phyloP scores from a whole-genome alignment of 2,329 filamentous ascomycete species.

The Tympanopsis confertula region DNA sequence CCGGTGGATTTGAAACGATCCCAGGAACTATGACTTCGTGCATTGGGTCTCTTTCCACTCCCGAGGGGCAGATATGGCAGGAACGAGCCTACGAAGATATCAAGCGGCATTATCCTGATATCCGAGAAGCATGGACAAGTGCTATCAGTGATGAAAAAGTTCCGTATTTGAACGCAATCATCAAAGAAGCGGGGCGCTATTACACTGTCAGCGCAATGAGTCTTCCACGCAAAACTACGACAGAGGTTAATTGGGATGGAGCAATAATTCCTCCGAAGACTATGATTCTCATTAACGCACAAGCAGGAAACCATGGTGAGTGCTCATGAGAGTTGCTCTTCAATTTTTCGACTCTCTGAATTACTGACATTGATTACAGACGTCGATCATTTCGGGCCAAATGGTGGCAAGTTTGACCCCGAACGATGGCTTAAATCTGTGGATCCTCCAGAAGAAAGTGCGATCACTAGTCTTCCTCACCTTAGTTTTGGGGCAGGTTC shows the following conservation, averaged over 20 bases:
- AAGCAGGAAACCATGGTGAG: conserved; percentile 42
- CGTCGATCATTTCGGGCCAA: conserved; percentile 31
- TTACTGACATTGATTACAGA: conserved; percentile 19
- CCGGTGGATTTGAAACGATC: conserved; percentile 41
- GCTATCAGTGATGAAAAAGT: conserved; percentile 31
- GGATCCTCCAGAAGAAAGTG: conserved; percentile 18
- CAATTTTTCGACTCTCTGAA: background rate
- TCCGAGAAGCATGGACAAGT: conserved; percentile 31
- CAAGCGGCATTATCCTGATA: conserved; percentile 29
- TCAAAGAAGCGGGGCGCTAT: conserved; percentile 38
- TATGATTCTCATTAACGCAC: conserved; percentile 41
- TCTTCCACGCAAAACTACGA: conserved; percentile 35
- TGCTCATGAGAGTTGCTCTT: conserved; percentile 8
- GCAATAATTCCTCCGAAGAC: conserved; percentile 36
- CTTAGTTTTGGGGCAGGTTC: conserved; percentile 39
- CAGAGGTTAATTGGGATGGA: conserved; percentile 36
- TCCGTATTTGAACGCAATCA: conserved; percentile 32
- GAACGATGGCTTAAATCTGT: conserved; percentile 31
- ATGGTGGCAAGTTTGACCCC: conserved; percentile 32
- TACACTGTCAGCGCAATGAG: conserved; percentile 42
- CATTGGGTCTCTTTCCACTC: conserved; percentile 34
- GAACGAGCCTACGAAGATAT: conserved; percentile 40
- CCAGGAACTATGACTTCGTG: conserved; percentile 38
- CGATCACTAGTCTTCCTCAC: conserved; percentile 19
- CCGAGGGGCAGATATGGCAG: conserved; percentile 34